Base-by-base conservation (phyloP, 2,329 filamentous ascomycete species). In the Fusarium nurragi region DNA sequence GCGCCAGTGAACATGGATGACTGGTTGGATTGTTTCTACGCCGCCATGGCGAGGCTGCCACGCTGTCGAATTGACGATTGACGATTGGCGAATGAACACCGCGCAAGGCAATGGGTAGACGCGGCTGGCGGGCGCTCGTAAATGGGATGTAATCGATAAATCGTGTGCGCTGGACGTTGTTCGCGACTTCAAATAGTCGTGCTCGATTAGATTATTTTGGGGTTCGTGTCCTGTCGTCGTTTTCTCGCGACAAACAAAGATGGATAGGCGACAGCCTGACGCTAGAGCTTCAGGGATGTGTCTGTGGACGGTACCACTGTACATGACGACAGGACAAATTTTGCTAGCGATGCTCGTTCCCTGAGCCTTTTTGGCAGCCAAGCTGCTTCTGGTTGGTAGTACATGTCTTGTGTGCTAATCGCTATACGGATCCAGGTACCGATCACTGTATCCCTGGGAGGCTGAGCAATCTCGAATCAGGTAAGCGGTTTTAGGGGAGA, bases 21-120 rank as follows among this genome's bases (percentile, higher is more conserved):
- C 65, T 69, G 64, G 65, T 58, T 51, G 61, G 44, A 37, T 45
- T 63, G 65, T 63, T 60, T 71, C 57, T 71, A 72, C 48, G 68
- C 67, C 67, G 70, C 66, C 70, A 72, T 72, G 69, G 69, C 69
- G 69, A 71, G 69, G 69, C 69, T 71, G 67, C 67, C 60, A 71
- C 68, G 65, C 58, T 60, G 60, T 70, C 63, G 60, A 65, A 66
- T 60, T 60, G 61, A 37, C 59, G 64, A 66, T 69, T 70, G 56
- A 56, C 67, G 54, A 61, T 62, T 71, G 58, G 48, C 47, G 54
- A 57, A 46, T 48, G 40, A 28, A 48, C 44, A 54, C 59, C 60
- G 63, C 66, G 52, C 56, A 44, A 25, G 23, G 48, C 19, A 40
- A 13, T 21, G 41, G 43, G 47, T 30, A 23, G 56, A 55, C 37